Conservation (phyloP, 345 rosid species). For the Eucalyptus curtisii region DNA sequence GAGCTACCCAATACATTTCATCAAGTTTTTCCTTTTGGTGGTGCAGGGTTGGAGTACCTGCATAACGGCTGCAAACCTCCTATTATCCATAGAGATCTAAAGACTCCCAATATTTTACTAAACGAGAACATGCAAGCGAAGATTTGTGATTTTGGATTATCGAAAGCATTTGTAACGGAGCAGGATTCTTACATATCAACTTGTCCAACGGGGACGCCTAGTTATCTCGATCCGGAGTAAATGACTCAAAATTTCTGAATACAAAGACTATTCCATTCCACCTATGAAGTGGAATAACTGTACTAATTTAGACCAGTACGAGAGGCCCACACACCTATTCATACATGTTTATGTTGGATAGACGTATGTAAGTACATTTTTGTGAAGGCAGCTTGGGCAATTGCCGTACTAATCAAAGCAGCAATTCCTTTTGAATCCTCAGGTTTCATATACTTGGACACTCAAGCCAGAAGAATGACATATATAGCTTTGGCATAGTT, state of each 20-base stretch:
- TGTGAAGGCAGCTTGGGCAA: too few relatives aligned
- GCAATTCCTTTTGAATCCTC: too few relatives aligned
- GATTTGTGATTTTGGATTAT: neutral
- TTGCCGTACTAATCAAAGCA: too few relatives aligned
- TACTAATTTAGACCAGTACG: neutral
- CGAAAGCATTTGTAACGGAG: constrained; percentile 8
- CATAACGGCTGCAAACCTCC: constrained; percentile 12
- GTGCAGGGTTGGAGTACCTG: constrained; percentile 19
- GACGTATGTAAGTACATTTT: neutral
- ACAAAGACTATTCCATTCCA: neutral
- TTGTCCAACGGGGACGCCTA: too few relatives aligned
- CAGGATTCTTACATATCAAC: constrained; percentile 2
- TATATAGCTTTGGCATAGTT: too few relatives aligned
- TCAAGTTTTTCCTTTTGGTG: neutral
- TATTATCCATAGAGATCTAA: too few relatives aligned
- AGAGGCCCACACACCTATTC: neutral
- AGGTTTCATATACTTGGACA: too few relatives aligned
- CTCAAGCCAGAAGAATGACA: too few relatives aligned
- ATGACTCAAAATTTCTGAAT: neutral
- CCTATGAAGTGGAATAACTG: neutral
- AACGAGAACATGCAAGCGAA: too few relatives aligned
- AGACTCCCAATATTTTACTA: too few relatives aligned
- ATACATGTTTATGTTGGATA: neutral
- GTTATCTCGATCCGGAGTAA: constrained; percentile 29
- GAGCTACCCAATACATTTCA: neutral